These are phyloP conservation scores for Nitzschia sp. DNA, from an alignment of 108 stramenopile genomes.

Conservation along the genomic window DNA sequence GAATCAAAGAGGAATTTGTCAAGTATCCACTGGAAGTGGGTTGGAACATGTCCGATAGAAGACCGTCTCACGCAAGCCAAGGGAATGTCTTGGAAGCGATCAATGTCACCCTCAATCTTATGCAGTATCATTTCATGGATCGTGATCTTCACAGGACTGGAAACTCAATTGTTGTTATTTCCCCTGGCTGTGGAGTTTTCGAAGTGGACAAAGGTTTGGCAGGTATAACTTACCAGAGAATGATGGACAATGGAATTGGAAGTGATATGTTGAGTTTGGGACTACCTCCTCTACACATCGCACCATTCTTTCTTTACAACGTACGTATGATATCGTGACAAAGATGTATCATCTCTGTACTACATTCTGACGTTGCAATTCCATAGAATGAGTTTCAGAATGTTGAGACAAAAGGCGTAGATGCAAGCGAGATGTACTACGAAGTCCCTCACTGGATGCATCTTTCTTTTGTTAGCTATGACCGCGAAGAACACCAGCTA, in stretches of 20 bases:
- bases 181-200: constrained; percentile 94
- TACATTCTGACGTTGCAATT: background rate
- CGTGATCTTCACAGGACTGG: constrained; percentile 92
- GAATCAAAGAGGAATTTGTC: constrained; percentile 86
- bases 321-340: constrained; percentile 21
- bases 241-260: constrained; percentile 99
- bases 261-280: constrained; percentile 95
- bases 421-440: constrained; percentile 52
- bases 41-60: constrained; percentile 72
- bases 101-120: constrained; percentile 95
- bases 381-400: constrained; percentile 33
- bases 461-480: constrained; percentile 78
- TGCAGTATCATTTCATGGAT: constrained; percentile 95
- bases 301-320: constrained; percentile 94
- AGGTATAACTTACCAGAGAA: constrained; percentile 95
- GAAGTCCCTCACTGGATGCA: constrained; percentile 92
- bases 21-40: constrained; percentile 78
- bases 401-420: constrained; percentile 26
- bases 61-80: constrained; percentile 81
- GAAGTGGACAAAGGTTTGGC: constrained; percentile 88
- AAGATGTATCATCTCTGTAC: background rate
- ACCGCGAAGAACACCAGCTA: constrained; percentile 40
- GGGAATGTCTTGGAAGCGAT: constrained; percentile 97
- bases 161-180: constrained; percentile 91
- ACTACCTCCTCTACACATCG: constrained; percentile 93